Evolutionary conservation across 1,284 basidiomycete genomes (phyloP).

Genomic region (Apiotrichum siamense): DNA sequence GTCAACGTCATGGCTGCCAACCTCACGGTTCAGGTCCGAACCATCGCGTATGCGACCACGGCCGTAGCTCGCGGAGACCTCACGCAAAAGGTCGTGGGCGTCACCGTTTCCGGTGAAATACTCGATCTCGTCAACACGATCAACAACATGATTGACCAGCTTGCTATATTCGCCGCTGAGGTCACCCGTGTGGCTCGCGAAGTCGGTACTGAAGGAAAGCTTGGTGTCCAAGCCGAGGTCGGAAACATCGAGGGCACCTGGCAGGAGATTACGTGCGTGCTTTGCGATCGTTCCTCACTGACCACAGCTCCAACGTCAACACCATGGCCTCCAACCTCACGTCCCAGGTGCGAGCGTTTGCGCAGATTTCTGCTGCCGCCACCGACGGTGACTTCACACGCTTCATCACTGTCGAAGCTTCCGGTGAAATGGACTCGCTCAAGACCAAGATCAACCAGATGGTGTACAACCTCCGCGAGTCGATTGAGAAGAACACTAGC

Average conservation of each 20-base stretch:
- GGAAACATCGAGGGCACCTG: constrained; percentile 96
- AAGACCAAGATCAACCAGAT: constrained; percentile 90
- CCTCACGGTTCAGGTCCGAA: constrained; percentile 87
- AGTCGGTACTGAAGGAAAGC: constrained; percentile 92
- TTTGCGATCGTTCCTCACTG: not conserved
- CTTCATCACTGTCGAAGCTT: constrained; percentile 98
- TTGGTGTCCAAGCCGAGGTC: constrained; percentile 95
- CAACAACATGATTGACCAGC: constrained; percentile 92
- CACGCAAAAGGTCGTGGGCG: constrained; percentile 85
- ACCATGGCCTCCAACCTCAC: constrained; percentile 94
- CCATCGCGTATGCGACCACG: constrained; percentile 90
- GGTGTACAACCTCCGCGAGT: constrained; percentile 96
- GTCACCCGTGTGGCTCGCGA: constrained; percentile 93
- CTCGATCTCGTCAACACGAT: constrained; percentile 72
- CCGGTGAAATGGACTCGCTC: constrained; percentile 97
- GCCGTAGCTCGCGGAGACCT: constrained; percentile 92
- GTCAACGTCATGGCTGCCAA: constrained; percentile 66
- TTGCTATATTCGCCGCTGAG: constrained; percentile 88
- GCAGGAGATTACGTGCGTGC: constrained; percentile 92
- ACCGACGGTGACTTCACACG: constrained; percentile 98
- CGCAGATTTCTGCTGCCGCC: constrained; percentile 96
- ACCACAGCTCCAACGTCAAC: constrained; percentile 73
- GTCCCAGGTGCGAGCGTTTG: constrained; percentile 97
- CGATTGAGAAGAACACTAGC: constrained; percentile 97
- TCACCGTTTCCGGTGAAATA: constrained; percentile 93